Base-by-base conservation (phyloP, 441 rosid genomes). In the Croton setiger region DNA sequence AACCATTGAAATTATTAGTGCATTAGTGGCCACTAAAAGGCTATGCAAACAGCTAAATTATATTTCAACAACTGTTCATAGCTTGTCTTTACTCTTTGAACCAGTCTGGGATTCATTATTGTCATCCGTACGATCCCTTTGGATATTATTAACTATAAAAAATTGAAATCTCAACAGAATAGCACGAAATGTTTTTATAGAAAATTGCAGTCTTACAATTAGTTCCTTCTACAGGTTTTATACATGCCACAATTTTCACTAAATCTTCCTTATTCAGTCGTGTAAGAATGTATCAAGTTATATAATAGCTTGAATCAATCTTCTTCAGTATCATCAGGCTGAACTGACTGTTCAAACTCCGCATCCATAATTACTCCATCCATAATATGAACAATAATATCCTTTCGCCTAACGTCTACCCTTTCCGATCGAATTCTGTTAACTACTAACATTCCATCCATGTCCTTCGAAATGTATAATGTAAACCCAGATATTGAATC, bases 351-450 rank as follows among this genome's bases (percentile, higher is more conserved):
- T 59, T 88, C 83, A 49, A 88, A 90, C 56, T 85, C 90, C 23
- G 88, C 82, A 76, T 88, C 94, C 96, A 88, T 87, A 13, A 88
- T 23, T 1, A 82, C 88, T 36, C 92, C 94, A 79, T 88, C 84
- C 86, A 88, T 86, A 4, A 75, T 8, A 48, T 88, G 90, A 21
- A 77, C 79, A 3, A 77, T 58, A 17, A 82, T 76, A 78, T 83
- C 79, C 74, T 81, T 77, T 75, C 74, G 81, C 79, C 39, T 72
- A 54, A 83, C 43, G 47, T 88, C 87, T 59, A 86, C 62, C 60
- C 70, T 78, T 76, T 80, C 83, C 0, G 90, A 82, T 68, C 69
- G 76, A 4, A 86, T 72, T 33, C 85, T 78, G 37, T 88, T 87
- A 23, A 88, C 92, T 2, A 82, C 59, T 7, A 90, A 64, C 76